phyloP scores from a whole-genome alignment of 2,329 filamentous ascomycete species.

The Thelonectria olida region DNA sequence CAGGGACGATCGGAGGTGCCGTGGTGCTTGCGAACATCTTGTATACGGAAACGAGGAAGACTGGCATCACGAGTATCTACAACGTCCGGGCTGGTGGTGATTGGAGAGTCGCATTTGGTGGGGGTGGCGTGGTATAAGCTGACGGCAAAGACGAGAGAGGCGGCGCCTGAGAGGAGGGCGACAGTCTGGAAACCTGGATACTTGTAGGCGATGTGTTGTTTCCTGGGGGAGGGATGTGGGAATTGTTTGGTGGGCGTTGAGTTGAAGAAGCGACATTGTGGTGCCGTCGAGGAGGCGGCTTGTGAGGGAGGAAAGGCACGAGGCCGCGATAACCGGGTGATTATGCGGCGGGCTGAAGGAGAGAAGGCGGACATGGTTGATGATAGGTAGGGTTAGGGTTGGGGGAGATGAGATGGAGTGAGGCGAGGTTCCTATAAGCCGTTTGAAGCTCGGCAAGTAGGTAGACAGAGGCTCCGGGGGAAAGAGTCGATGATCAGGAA shows the following conservation, averaged over 20 bases:
- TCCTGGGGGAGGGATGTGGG: background rate
- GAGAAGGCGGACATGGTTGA: constrained; percentile 26
- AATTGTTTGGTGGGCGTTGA: constrained; percentile 10
- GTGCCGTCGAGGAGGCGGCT: constrained; percentile 2
- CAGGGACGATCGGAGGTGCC: constrained; percentile 64
- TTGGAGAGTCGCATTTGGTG: constrained; percentile 30
- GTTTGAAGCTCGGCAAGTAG: background rate
- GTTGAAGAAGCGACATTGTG: constrained; percentile 24
- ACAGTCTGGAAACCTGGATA: constrained; percentile 9
- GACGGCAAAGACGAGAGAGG: constrained; percentile 32
- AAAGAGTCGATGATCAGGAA: background rate
- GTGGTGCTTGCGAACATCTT: constrained; percentile 63
- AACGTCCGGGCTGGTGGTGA: background rate
- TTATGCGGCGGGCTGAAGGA: constrained; percentile 25
- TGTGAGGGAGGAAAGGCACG: constrained; percentile 14
- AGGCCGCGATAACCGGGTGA: constrained; percentile 20
- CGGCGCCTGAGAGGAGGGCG: constrained; percentile 25
- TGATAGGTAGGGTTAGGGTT: background rate
- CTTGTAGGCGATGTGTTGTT: constrained; percentile 9
- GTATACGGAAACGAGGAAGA: constrained; percentile 59
- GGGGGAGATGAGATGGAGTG: background rate
- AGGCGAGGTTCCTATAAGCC: background rate
- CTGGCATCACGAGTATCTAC: constrained; percentile 48
- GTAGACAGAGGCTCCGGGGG: background rate
- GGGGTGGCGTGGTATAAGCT: constrained; percentile 27